Evolutionary conservation across 2,329 filamentous ascomycete species (phyloP), one percentile per base, ranked within the genome.

Genomic region (Dissoconium aciculare): DNA sequence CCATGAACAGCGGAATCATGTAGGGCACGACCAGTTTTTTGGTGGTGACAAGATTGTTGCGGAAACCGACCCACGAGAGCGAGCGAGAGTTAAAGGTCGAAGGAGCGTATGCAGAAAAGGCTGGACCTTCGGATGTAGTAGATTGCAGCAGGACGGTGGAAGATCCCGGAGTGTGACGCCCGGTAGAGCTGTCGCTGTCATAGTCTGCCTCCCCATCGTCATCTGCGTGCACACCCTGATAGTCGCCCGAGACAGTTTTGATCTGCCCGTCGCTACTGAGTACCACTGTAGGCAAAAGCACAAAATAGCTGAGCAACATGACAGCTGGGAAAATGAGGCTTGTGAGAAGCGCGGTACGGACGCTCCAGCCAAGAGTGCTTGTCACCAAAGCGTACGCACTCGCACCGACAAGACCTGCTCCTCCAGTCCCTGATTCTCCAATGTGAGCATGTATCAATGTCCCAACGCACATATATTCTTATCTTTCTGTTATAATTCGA

Each of bases 1-100:
- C 89, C 11, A 95, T 61, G 17, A 95, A 66, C 10, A 98, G 66
- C 0, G 89, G 89, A 3, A 92, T 65, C 84, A 98, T 95, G 54
- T 75, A 78, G 6, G 72, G 72, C 26, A 91, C 61, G 49, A 94
- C 77, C 2, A 95, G 63, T 27, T 12, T 8, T 12, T 26, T 26
- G 15, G 24, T 26, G 15, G 12, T 6, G 8, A 27, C 8, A 8
- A 8, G 10, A 27, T 8, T 8, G 25, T n/a, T n/a, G n/a, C n/a
- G n/a, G n/a, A n/a, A n/a, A n/a, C n/a, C n/a, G n/a, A n/a, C n/a
- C n/a, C n/a, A n/a, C n/a, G n/a, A n/a, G n/a, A n/a, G n/a, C n/a
- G n/a, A n/a, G n/a, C n/a, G n/a, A n/a, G n/a, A n/a, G n/a, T n/a
- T n/a, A n/a, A n/a, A n/a, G n/a, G n/a, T n/a, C n/a, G n/a, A n/a